Base-by-base conservation (phyloP, 345 rosid genomes). In the Ceriops tagal region DNA sequence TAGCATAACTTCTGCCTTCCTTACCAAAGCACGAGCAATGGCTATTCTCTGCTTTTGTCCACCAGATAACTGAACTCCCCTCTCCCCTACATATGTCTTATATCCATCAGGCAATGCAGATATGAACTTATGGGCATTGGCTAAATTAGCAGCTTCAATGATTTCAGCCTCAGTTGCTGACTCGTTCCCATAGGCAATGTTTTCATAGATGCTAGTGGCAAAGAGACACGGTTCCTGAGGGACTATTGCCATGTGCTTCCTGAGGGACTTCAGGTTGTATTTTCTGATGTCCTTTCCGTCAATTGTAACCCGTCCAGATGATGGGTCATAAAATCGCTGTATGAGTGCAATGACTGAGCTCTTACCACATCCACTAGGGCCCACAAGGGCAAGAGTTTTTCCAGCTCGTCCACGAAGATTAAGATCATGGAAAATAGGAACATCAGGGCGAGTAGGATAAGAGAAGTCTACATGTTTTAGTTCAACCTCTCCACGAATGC, bases 291-390 rank as follows among this genome's bases (percentile, higher is more conserved):
- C 99, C 75, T 85, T 95, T 5, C 99, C 96, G 1, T 95, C 99
- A 58, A 95, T 85, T 85, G 83, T 75, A 61, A 92, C 85, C 26
- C 99, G 80, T 21, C 99, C 99, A 0, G 99, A 95, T 61, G 92
- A 84, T 13, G 99, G 90, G 69, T 92, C 99, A 1, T 95, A 95
- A 79, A 92, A 92, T 61, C 97, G 78, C 64, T 87, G 89, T 51
- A 92, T 58, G 11, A 95, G 92, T 35, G 99, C 78, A 68, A 95
- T 82, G 63, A 92, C 96, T 1, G 99, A 92, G 80, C 99, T 95
- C 79, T 95, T 92, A 5, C 99, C 99, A 11, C 97, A 95, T 5
- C 99, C 99, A 73, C 99, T 95, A 6, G 99, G 96, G 72, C 99
- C 99, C 0, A 95, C 97, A 9, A 95, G 96, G 39, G 99, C 99